Conservation (phyloP, 2,329 filamentous ascomycete species). For the Alternaria sp. region DNA sequence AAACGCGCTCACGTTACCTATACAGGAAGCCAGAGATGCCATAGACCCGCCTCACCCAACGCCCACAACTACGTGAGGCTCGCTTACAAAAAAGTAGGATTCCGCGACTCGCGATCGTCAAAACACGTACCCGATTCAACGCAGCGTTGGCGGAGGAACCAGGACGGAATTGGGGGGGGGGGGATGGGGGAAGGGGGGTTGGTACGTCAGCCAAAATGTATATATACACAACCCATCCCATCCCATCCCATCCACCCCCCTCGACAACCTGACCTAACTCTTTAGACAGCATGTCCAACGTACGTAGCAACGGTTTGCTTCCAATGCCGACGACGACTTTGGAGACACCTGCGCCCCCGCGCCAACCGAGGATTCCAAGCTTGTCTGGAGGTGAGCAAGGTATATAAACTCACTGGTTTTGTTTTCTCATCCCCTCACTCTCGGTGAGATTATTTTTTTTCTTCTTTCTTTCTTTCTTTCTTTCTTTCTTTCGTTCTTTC, state of each 20-base stretch:
- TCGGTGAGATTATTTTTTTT: too few relatives aligned
- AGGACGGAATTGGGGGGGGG: background rate
- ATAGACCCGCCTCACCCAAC: conserved; percentile 3
- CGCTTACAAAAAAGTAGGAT: background rate
- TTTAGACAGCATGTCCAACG: background rate
- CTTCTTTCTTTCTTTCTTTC: too few relatives aligned
- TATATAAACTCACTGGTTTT: too few relatives aligned
- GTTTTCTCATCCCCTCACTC: too few relatives aligned
- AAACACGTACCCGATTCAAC: background rate
- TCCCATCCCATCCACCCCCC: background rate
- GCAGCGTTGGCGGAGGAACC: background rate
- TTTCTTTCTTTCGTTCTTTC: background rate
- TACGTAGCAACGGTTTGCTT: background rate
- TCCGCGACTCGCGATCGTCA: background rate
- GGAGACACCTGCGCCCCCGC: too few relatives aligned
- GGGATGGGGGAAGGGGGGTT: background rate
- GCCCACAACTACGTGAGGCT: background rate
- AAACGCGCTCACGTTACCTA: conserved; percentile 4
- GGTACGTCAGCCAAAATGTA: background rate
- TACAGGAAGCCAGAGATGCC: conserved; percentile 2
- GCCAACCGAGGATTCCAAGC: too few relatives aligned
- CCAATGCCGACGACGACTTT: background rate
- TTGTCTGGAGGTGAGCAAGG: too few relatives aligned
- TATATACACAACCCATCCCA: background rate
- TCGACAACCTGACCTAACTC: too few relatives aligned